A percentile compares a stretch with the other conserved stretches of the same genome.
phyloP scores from a whole-genome alignment of 2,329 filamentous ascomycete species.

The Paraphaeosphaeria sporulosa region DNA sequence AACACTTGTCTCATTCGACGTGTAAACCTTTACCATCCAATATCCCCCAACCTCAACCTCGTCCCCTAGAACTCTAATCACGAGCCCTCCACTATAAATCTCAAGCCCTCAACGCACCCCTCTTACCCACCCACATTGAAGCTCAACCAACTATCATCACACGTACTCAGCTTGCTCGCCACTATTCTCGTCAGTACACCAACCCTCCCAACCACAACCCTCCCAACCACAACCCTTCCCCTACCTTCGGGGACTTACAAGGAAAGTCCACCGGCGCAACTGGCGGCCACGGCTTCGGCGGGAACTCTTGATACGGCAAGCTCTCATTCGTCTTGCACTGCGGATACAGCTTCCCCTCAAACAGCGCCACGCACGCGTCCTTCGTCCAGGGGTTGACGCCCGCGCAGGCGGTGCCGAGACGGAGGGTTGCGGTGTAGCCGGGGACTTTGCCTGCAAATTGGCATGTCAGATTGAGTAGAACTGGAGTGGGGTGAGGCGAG shows the following conservation, averaged over 20 bases:
- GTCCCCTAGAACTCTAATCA: background rate
- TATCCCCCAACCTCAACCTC: no score
- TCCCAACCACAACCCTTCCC: no score
- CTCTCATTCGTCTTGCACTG: slow-evolving; percentile 10
- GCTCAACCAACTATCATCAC: slow-evolving; percentile 14
- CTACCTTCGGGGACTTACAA: background rate
- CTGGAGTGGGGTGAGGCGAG: background rate
- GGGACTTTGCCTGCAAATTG: slow-evolving; percentile 12
- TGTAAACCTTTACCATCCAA: no score
- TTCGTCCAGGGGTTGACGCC: slow-evolving; percentile 11
- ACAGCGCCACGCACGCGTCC: slow-evolving; percentile 14
- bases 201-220: no score
- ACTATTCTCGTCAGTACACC: slow-evolving; percentile 7
- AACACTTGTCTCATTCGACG: no score
- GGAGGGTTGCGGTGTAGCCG: slow-evolving; percentile 16
- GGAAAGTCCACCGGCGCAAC: background rate
- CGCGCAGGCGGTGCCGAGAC: slow-evolving; percentile 15
- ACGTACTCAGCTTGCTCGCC: slow-evolving; percentile 2
- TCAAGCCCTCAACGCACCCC: background rate
- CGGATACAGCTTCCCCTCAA: slow-evolving; percentile 12
- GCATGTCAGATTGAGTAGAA: background rate
- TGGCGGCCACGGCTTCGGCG: background rate
- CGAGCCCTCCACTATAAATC: background rate
- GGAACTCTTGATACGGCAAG: slow-evolving; percentile 1
- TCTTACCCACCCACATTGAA: slow-evolving; percentile 18